Base-by-base conservation (phyloP, 2,329 filamentous ascomycete genomes). In the Penicillium sp. region DNA sequence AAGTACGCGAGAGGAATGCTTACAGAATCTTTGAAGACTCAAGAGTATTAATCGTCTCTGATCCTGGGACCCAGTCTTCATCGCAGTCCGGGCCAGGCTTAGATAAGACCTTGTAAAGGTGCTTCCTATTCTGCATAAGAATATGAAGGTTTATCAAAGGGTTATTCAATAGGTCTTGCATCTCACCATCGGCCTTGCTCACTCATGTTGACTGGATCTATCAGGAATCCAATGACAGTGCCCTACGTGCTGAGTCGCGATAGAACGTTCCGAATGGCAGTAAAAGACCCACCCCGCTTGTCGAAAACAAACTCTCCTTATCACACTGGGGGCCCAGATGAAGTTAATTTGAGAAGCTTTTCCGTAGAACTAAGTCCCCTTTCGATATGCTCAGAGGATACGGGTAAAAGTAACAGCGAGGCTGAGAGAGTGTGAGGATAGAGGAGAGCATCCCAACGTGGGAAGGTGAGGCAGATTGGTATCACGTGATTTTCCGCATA, bases 1-100 rank as follows among this genome's bases (percentile, higher is more conserved):
- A 26, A 49, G 19, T 14, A 25, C 30, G 30, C n/a, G 28, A 53
- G 37, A 60, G 40, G 54, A 40, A 3, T 19, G 40, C 88, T 75
- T 78, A 92, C 86, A 97, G 76, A 59, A 97, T 83, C 76, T 92
- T 95, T 71, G 91, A 87, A 51, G 83, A 83, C 60, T 90, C 87
- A 66, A 92, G 80, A 62, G 78, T 84, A 62, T 81, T 81, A 70
- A 82, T 83, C 59, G 81, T 81, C 63, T 79, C 82, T 68, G 75
- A 78, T 58, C 80, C 84, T 52, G 82, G 81, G 10, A 80, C 76
- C 73, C 80, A 84, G 54, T 82, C 85, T 30, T 87, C 84, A 65
- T 93, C 89, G 37, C 90, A 93, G 76, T 91, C 97, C 1, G 95
- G 92, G 1, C 95, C 94, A 3, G 84, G 80, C 35, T 88, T 89